These are phyloP conservation scores for Lachnellula subtilissima DNA, from an alignment of 2,329 filamentous ascomycete species.

Conservation along the genomic window DNA sequence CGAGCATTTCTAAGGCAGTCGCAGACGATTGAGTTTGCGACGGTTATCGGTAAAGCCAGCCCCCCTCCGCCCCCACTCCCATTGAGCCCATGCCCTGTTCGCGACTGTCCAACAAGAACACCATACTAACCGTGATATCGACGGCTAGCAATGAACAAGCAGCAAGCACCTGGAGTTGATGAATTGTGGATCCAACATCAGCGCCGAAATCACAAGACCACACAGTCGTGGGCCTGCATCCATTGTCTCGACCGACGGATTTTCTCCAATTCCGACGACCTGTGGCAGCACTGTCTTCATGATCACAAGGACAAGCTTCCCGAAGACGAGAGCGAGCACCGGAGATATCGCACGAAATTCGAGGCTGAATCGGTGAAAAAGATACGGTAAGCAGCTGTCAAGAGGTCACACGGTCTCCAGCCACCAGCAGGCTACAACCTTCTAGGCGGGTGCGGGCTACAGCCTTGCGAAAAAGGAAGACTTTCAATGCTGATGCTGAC, in stretches of 20 bases:
- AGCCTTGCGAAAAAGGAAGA: neutral
- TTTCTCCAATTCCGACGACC: conserved; percentile 7
- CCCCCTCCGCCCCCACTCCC: no score
- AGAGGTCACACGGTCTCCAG: neutral
- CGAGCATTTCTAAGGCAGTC: no score
- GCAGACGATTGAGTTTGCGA: no score
- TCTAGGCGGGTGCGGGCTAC: neutral
- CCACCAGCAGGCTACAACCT: neutral
- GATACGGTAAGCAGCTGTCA: neutral
- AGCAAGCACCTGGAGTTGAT: conserved; percentile 8
- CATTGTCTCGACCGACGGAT: conserved; percentile 16
- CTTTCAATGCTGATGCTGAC: neutral
- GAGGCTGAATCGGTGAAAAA: conserved; percentile 12
- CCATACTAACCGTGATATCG: neutral
- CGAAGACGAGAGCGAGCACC: conserved; percentile 4
- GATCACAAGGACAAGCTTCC: conserved; percentile 18
- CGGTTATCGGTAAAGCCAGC: no score
- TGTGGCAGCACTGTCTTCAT: conserved; percentile 20
- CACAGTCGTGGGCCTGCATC: conserved; percentile 17
- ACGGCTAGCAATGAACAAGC: neutral
- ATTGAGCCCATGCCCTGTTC: neutral
- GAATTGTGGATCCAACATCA: conserved; percentile 23
- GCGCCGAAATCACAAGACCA: conserved; percentile 15
- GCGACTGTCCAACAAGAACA: neutral
- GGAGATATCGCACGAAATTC: conserved; percentile 9